Percentiles rank a stretch among this genome's conserved stretches.
phyloP scores from a whole-genome alignment of 331 rosid species.

The Acacia pycnantha region DNA sequence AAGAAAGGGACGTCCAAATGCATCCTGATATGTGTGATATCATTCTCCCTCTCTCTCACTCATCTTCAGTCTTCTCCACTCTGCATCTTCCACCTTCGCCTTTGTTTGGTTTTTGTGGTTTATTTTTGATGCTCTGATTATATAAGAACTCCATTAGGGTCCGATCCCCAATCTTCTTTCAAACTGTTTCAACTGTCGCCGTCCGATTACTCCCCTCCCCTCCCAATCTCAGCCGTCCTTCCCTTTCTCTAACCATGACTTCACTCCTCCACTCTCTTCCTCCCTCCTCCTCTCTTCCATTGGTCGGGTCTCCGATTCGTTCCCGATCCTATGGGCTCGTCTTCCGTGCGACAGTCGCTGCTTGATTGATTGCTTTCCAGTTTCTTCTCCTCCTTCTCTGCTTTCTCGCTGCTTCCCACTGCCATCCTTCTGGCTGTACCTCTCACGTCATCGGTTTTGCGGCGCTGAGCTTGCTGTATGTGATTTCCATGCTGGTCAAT shows the following conservation, averaged over 20 bases:
- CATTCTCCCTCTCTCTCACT: not conserved
- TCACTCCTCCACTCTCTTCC: not conserved
- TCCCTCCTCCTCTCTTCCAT: slow-evolving; percentile 15
- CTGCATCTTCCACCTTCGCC: not conserved
- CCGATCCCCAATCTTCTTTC: slow-evolving; percentile 25
- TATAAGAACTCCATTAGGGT: slow-evolving; percentile 7
- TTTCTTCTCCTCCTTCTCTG: not conserved
- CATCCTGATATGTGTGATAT: not conserved
- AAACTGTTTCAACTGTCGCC: slow-evolving; percentile 34
- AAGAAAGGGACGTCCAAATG: not conserved
- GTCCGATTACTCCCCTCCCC: not conserved
- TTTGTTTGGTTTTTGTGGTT: not conserved
- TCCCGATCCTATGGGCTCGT: slow-evolving; percentile 31
- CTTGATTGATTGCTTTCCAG: not conserved
- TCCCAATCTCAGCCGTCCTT: slow-evolving; percentile 15
- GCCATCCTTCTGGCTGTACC: not conserved
- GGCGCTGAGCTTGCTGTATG: not conserved
- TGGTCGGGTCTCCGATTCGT: slow-evolving; percentile 11
- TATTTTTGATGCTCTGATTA: slow-evolving; percentile 6
- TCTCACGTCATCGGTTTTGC: not conserved
- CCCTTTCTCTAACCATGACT: not conserved
- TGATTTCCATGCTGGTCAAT: not conserved
- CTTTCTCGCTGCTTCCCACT: not conserved
- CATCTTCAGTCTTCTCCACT: not conserved
- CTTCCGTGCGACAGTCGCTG: not conserved